phyloP scores from a whole-genome alignment of 106 monocot species.

The Apostasia ramifera region DNA sequence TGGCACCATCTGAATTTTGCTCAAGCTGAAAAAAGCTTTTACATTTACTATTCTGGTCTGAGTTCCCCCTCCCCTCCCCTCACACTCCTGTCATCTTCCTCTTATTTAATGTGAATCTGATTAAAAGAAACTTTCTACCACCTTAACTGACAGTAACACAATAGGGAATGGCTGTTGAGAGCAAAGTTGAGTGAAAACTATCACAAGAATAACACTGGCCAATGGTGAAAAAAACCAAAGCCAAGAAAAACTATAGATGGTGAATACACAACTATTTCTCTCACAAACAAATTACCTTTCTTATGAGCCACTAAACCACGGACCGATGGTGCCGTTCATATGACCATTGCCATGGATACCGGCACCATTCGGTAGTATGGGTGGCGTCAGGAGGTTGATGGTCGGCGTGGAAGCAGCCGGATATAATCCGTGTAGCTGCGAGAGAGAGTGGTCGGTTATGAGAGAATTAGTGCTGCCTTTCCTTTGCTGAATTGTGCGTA shows the following conservation, averaged over 20 bases:
- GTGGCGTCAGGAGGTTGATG: slow-evolving; percentile 31
- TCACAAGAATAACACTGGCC: slow-evolving; percentile 27
- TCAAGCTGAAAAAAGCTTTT: neutral
- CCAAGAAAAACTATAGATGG: slow-evolving; percentile 16
- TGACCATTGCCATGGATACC: slow-evolving; percentile 52
- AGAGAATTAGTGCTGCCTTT: slow-evolving; percentile 27
- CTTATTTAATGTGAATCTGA: slow-evolving; percentile 18
- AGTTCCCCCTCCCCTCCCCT: neutral
- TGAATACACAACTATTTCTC: slow-evolving; percentile 4
- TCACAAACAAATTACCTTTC: slow-evolving; percentile 8
- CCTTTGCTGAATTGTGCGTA: slow-evolving; percentile 53
- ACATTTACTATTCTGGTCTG: neutral
- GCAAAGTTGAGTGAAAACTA: slow-evolving; percentile 5
- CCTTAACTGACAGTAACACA: slow-evolving; percentile 18
- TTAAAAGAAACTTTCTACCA: slow-evolving; percentile 31
- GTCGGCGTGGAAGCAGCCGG: slow-evolving; percentile 27
- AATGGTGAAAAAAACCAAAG: slow-evolving; percentile 12
- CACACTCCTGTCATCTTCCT: neutral
- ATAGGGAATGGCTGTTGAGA: neutral
- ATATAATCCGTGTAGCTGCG: slow-evolving; percentile 45
- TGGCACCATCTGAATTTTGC: neutral
- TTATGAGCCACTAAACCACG: slow-evolving; percentile 60
- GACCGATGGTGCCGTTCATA: slow-evolving; percentile 26
- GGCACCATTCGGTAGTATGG: slow-evolving; percentile 41
- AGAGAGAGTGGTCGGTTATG: slow-evolving; percentile 27